Conservation (phyloP, 257 asterid species). For the Thymus quinquecostatus region DNA sequence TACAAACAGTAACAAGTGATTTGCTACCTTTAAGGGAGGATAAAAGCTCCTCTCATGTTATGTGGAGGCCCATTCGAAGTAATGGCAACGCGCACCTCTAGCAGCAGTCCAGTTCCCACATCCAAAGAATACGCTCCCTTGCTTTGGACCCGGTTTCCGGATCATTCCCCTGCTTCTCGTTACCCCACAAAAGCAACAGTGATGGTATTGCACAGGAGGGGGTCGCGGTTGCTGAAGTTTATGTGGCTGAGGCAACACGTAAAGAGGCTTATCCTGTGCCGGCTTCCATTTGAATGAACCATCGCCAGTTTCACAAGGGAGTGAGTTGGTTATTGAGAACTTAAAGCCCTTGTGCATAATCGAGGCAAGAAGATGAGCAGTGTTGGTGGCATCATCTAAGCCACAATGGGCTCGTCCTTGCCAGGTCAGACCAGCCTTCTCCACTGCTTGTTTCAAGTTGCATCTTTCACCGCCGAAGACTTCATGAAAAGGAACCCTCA, state of each 20-base stretch:
- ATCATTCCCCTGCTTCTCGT: slow-evolving; percentile 68
- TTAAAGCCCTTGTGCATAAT: slow-evolving; percentile 73
- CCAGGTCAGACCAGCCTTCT: slow-evolving; percentile 84
- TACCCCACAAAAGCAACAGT: slow-evolving; percentile 76
- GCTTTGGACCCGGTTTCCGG: slow-evolving; percentile 82
- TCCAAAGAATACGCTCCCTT: slow-evolving; percentile 77
- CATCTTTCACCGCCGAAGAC: slow-evolving; percentile 77
- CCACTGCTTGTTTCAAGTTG: slow-evolving; percentile 84
- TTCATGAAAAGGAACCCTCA: slow-evolving; percentile 79
- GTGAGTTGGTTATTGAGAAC: slow-evolving; percentile 74
- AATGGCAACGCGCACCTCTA: slow-evolving; percentile 85
- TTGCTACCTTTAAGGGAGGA: slow-evolving; percentile 19
- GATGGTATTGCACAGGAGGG: slow-evolving; percentile 46
- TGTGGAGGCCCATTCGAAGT: slow-evolving; percentile 70
- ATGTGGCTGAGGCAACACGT: slow-evolving; percentile 48
- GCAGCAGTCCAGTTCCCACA: slow-evolving; percentile 89
- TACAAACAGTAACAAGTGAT: slow-evolving; percentile 30
- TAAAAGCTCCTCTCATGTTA: slow-evolving; percentile 33
- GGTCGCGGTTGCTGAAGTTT: slow-evolving; percentile 45
- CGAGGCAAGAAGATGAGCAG: slow-evolving; percentile 71
- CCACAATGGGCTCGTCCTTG: slow-evolving; percentile 96
- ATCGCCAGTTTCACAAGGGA: slow-evolving; percentile 43
- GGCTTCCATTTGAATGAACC: slow-evolving; percentile 59
- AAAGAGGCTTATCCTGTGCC: slow-evolving; percentile 42
- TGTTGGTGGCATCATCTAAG: slow-evolving; percentile 88